Evolutionary conservation across 176 grass and related monocot genomes (phyloP).

Genomic region (Saccharum officinarum): DNA sequence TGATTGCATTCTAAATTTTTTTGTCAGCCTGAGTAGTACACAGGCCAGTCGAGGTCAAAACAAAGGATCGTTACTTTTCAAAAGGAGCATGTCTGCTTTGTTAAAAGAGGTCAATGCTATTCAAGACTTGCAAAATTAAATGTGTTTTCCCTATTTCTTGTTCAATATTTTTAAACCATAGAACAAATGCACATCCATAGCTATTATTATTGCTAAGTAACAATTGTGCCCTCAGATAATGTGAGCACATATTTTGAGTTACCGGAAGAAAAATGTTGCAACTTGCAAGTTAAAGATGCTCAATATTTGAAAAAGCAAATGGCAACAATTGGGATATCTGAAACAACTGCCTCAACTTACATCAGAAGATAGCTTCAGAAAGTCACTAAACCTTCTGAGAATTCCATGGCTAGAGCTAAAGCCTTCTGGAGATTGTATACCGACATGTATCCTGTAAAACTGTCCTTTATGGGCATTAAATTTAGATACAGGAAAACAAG

Average conservation of each 20-base stretch:
- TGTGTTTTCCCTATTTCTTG: neutral
- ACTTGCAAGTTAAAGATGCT: neutral
- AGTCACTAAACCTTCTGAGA: constrained; percentile 92
- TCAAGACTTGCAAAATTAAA: neutral
- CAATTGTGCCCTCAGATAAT: neutral
- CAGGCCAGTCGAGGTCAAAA: neutral
- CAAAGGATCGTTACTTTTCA: neutral
- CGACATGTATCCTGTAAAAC: constrained; percentile 99
- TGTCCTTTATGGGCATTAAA: constrained; percentile 90
- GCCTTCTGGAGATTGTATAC: constrained; percentile 97
- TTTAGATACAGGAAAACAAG: constrained; percentile 15
- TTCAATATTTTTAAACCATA: neutral
- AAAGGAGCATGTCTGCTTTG: neutral
- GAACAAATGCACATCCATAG: neutral
- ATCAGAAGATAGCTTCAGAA: constrained; percentile 79
- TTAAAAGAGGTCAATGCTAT: neutral
- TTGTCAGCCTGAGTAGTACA: neutral
- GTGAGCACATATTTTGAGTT: neutral
- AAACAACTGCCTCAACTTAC: constrained; percentile 57
- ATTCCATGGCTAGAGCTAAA: constrained; percentile 82
- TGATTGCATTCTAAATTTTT: neutral
- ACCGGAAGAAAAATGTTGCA: neutral
- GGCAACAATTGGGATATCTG: neutral
- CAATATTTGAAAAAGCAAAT: constrained; percentile 18
- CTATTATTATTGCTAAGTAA: neutral